Conservation (phyloP, 768 basidiomycete genomes). For the Kwoniella newhampshirensis region DNA sequence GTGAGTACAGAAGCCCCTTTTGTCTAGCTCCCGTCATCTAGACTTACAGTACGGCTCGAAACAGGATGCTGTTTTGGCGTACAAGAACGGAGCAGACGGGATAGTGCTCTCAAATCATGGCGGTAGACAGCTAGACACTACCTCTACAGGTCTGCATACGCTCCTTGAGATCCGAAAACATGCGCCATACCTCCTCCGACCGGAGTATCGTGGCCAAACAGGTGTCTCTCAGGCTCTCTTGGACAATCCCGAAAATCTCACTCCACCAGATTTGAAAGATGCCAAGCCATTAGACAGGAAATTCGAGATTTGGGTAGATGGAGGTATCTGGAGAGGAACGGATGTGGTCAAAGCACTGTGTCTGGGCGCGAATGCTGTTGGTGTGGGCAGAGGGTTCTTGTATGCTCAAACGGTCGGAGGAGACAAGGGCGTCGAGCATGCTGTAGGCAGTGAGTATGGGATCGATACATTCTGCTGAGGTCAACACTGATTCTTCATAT, state of each 20-base stretch:
- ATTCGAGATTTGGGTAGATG: slow-evolving; percentile 41
- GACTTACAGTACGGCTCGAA: no score
- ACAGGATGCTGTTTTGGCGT: slow-evolving; percentile 79
- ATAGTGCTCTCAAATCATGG: slow-evolving; percentile 66
- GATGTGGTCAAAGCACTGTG: slow-evolving; percentile 51
- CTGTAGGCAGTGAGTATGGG: slow-evolving; percentile 43
- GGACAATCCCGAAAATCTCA: slow-evolving; percentile 4
- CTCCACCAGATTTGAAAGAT: neutral
- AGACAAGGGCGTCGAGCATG: slow-evolving; percentile 43
- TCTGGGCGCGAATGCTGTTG: slow-evolving; percentile 50
- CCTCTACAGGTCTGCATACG: slow-evolving; percentile 35
- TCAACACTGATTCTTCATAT: slow-evolving; percentile 2
- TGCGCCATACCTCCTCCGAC: slow-evolving; percentile 36
- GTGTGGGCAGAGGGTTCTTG: slow-evolving; percentile 48
- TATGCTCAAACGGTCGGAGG: slow-evolving; percentile 47
- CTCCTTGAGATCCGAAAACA: slow-evolving; percentile 46
- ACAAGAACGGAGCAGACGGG: slow-evolving; percentile 78
- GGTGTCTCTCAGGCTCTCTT: slow-evolving; percentile 20
- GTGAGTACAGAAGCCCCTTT: slow-evolving; percentile 8
- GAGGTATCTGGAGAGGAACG: slow-evolving; percentile 40
- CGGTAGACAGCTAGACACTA: slow-evolving; percentile 58
- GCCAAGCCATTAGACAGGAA: slow-evolving; percentile 15
- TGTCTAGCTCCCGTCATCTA: no score
- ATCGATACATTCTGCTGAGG: neutral
- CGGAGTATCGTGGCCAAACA: slow-evolving; percentile 35